Evolutionary conservation across 2,329 filamentous ascomycete genomes (phyloP), one percentile per base, ranked within the genome.

Genomic region (Metarhizium sp.): DNA sequence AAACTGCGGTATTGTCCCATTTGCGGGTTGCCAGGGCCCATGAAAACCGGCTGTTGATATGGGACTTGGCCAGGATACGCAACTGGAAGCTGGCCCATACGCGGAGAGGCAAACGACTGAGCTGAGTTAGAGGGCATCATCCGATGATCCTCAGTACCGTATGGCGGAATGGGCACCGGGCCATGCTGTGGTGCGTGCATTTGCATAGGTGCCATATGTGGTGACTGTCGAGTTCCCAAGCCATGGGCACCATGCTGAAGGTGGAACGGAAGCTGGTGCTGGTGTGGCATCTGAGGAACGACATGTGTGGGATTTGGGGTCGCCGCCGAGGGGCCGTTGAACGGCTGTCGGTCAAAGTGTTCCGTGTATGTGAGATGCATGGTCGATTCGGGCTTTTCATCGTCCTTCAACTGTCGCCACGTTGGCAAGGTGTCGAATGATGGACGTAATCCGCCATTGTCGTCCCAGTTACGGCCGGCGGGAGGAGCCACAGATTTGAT

Each of bases 81-180:
- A 68, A 90, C 82, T 34, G 85, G 82, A 16, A 84, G 79, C 59
- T 85, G 86, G 52, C 84, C 80, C 62, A 91, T 80, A 52, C 91
- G 84, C 51, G 92, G 91, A 16, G 92, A 96, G 8, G 89, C 87
- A 68, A 90, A 94, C 2, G 90, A 90, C 63, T 92, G 90, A 3
- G 85, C 85, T 29, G 88, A 91, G 61, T 86, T 91, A 6, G 86
- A 88, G 56, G 88, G 89, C 73, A 94, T 88, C 88, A 96, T 95
- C 52, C 91, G 84, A 65, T 92, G 89, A 57, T 91, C 88, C 61
- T 95, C 92, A 61, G 84, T 85, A 63, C 86, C 89, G 61, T 85
- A 88, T 3, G 82, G 80, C 16, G 79, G 78, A 53, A 82, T 81
- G 46, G 84, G 81, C 6, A 79, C 81, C 60, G 87, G 87, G 4